These are phyloP conservation scores for Candida railenensis DNA, from an alignment of 805 yeast genomes.

Conservation along the genomic window DNA sequence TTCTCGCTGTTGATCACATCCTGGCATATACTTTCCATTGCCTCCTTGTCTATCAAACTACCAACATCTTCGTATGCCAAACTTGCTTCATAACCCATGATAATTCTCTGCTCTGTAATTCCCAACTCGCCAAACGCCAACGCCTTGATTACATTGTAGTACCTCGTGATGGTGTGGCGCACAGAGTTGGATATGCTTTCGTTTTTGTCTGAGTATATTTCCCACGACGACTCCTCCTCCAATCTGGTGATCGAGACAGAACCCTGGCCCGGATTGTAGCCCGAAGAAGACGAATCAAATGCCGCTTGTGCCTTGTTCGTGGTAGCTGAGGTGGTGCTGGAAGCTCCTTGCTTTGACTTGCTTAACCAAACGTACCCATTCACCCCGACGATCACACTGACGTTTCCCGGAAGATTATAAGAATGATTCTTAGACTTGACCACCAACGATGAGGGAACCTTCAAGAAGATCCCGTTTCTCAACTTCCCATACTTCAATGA, in stretches of 20 bases:
- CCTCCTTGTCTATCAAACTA: constrained; percentile 67
- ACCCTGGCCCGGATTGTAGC: constrained; percentile 55
- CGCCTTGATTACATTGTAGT: constrained; percentile 79
- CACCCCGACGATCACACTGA: constrained; percentile 86
- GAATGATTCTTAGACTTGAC: constrained; percentile 86
- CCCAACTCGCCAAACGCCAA: constrained; percentile 84
- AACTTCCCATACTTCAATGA: constrained; percentile 93
- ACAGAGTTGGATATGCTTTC: constrained; percentile 63
- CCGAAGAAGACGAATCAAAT: constrained; percentile 20
- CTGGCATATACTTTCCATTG: constrained; percentile 69
- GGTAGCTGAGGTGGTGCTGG: constrained; percentile 19
- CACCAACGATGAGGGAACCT: constrained; percentile 80
- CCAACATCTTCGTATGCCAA: constrained; percentile 70
- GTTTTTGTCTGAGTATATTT: constrained; percentile 88
- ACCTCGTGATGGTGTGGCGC: constrained; percentile 77
- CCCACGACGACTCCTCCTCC: constrained; percentile 93
- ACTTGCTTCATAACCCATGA: constrained; percentile 86
- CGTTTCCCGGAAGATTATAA: constrained; percentile 89
- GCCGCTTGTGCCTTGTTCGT: constrained; percentile 40
- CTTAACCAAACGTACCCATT: constrained; percentile 94
- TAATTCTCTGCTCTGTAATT: constrained; percentile 76
- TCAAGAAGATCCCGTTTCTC: constrained; percentile 81
- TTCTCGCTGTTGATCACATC: constrained; percentile 71
- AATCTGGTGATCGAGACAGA: constrained; percentile 75
- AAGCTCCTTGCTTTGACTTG: constrained; percentile 44